phyloP scores from a whole-genome alignment of 208 protist genomes.

The Trypanosomatidae sp. region DNA sequence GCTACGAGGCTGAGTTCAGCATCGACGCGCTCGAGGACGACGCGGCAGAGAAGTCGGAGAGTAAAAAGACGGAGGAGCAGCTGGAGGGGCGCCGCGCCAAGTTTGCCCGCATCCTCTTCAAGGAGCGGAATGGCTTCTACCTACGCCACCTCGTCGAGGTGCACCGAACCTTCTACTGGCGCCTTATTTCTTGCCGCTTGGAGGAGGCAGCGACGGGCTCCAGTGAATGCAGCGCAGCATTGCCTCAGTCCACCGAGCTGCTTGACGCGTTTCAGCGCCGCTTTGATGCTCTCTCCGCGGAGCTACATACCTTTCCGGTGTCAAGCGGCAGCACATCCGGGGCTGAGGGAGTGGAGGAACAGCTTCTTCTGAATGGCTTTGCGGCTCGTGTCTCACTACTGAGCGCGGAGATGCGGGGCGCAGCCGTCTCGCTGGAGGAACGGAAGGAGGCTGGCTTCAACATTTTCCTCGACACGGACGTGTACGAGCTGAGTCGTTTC shows the following conservation, averaged over 20 bases:
- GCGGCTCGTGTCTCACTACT: slow-evolving; percentile 57
- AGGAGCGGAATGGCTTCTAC: slow-evolving; percentile 66
- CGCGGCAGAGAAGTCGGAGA: slow-evolving; percentile 19
- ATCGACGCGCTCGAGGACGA: slow-evolving; percentile 40
- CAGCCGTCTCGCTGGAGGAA: slow-evolving; percentile 43
- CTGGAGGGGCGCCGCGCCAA: slow-evolving; percentile 47
- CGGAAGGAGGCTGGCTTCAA: slow-evolving; percentile 74
- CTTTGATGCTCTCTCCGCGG: slow-evolving; percentile 69
- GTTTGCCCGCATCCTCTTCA: slow-evolving; percentile 75
- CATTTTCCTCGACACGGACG: slow-evolving; percentile 89
- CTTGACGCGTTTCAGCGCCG: slow-evolving; percentile 49
- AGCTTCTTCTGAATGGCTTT: slow-evolving; percentile 80
- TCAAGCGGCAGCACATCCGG: not conserved
- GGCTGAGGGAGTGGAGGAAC: slow-evolving; percentile 35
- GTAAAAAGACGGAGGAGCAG: slow-evolving; percentile 29
- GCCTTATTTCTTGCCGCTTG: slow-evolving; percentile 42
- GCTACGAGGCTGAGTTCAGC: slow-evolving; percentile 91
- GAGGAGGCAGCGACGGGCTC: slow-evolving; percentile 3
- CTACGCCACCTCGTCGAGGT: slow-evolving; percentile 65
- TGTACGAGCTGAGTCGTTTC: slow-evolving; percentile 75
- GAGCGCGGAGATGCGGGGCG: slow-evolving; percentile 24
- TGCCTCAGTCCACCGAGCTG: slow-evolving; percentile 16
- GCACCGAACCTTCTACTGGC: slow-evolving; percentile 72
- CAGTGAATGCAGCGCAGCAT: not conserved
- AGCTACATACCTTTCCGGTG: slow-evolving; percentile 39